Percentiles rank a stretch among this genome's conserved stretches.
Evolutionary conservation across 1,284 basidiomycete species (phyloP).

Genomic region (Leccinum ponderosum): DNA sequence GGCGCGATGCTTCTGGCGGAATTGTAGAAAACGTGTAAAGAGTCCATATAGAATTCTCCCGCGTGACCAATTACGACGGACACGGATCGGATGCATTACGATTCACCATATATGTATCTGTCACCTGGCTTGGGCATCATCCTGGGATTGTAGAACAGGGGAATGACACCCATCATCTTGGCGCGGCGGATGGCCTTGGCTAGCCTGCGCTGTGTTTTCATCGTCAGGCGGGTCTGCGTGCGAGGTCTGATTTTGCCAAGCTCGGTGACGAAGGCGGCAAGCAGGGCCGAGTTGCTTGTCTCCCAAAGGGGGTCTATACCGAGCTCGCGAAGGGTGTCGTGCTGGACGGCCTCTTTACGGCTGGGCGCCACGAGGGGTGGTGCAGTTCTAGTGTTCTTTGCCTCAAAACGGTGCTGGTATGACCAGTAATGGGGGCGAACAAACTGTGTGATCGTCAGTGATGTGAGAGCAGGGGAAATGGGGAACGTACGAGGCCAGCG

Average conservation of each 20-base stretch:
- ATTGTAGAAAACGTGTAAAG: conserved; percentile 43
- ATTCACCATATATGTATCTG: neutral
- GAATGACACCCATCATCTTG: conserved; percentile 91
- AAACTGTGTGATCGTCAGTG: conserved; percentile 35
- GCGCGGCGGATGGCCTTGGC: conserved; percentile 91
- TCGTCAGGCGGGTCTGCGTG: conserved; percentile 73
- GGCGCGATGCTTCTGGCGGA: conserved; percentile 92
- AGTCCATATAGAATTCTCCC: neutral
- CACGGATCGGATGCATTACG: conserved; percentile 13
- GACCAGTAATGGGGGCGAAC: conserved; percentile 48
- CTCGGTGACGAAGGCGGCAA: conserved; percentile 70
- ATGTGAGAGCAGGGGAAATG: neutral
- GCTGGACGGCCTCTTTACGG: conserved; percentile 45
- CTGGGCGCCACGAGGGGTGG: conserved; percentile 51
- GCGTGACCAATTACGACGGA: conserved; percentile 7
- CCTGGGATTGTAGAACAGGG: conserved; percentile 53
- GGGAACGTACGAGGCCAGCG: conserved; percentile 17
- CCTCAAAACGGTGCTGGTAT: conserved; percentile 38
- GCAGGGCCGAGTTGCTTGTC: conserved; percentile 66
- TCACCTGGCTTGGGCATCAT: conserved; percentile 24
- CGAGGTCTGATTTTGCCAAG: conserved; percentile 87
- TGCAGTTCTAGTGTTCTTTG: conserved; percentile 23
- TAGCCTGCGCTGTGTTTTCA: conserved; percentile 78
- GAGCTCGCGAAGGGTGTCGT: conserved; percentile 72
- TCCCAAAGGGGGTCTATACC: conserved; percentile 70